Base-by-base conservation (phyloP, 2,329 filamentous ascomycete genomes). In the Aspergillus pseudoglaucus region DNA sequence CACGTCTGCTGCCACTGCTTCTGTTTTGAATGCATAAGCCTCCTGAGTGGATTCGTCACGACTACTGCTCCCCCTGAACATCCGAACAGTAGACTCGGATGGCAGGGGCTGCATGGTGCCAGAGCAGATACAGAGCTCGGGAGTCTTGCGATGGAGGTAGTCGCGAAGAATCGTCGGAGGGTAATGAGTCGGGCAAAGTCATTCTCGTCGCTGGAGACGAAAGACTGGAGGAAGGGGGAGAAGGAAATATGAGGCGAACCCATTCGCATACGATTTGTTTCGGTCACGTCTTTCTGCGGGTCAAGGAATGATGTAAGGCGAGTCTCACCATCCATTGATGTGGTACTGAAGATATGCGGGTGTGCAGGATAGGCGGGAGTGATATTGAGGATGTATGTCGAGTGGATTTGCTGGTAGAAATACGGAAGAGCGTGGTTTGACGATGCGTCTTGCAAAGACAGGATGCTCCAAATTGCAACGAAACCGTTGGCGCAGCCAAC, bases 401-500 rank as follows among this genome's bases (percentile, higher is more conserved):
- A 59, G 46, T 71, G 68, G 12, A 69, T 46, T 17, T 59, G 61
- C 10, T 65, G 51, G 48, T 70, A 70, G 42, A 70, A 61, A 42
- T 62, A 70, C 6, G 68, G 67, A 15, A 57, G 45, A 5, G 63
- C 51, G 37, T 20, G 17, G 27, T 57, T 50, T 23, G 57, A 35
- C 3, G 47, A 33, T 7, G 49, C 47, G 6, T 47, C 27, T n/a
- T 47, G 42, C 47, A 53, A 52, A 47, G 59, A 49, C n/a, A 53
- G 45, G 48, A 73, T 64, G 51, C 71, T 76, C 71, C 76, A 84
- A 20, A 82, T 63, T 4, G 73, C 76, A 3, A 83, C 64, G 47
- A 70, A 77, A 3, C 81, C 82, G 53, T 80, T 76, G 6, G 80
- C 74, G 46, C 75, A 78, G 25, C 76, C 78, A 17, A 76, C 75